phyloP scores from a whole-genome alignment of 768 basidiomycete species.

The Lactifluus volemus region DNA sequence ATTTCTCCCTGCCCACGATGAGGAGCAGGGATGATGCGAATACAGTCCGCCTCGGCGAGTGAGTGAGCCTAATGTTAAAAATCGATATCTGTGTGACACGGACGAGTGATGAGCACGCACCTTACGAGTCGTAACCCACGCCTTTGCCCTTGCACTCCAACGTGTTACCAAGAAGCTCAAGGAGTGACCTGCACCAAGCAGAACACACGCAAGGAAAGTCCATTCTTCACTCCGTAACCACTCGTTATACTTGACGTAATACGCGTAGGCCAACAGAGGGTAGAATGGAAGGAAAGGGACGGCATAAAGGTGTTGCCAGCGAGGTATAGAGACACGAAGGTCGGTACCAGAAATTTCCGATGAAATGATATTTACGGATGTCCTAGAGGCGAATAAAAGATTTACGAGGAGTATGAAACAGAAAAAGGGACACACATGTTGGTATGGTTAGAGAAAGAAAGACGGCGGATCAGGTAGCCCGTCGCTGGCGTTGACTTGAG shows the following conservation, averaged over 20 bases:
- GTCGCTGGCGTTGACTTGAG: neutral
- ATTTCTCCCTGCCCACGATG: conserved; percentile 90
- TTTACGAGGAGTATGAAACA: neutral
- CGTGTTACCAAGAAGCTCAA: conserved; percentile 86
- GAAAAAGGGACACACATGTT: conserved; percentile 1
- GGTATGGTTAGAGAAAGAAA: neutral
- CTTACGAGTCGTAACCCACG: conserved; percentile 70
- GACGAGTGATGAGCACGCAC: conserved; percentile 32
- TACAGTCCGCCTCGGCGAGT: conserved; percentile 65
- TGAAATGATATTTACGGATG: conserved; percentile 47
- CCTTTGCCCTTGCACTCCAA: conserved; percentile 77
- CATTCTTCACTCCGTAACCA: conserved; percentile 94
- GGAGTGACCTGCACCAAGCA: conserved; percentile 80
- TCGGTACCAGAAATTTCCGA: conserved; percentile 60
- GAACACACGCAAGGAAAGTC: conserved; percentile 90
- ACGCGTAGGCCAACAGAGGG: conserved; percentile 81
- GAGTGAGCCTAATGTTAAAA: conserved; percentile 41
- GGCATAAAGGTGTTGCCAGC: conserved; percentile 64
- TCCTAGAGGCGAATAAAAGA: conserved; percentile 23
- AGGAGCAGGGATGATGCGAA: conserved; percentile 69
- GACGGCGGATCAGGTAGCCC: neutral
- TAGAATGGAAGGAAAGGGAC: conserved; percentile 74
- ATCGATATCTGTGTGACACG: neutral
- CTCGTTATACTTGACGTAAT: conserved; percentile 82
- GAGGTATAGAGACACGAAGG: conserved; percentile 58